These are phyloP conservation scores for Alternaria infectoria DNA, from an alignment of 2,329 filamentous ascomycete genomes.

Conservation along the genomic window DNA sequence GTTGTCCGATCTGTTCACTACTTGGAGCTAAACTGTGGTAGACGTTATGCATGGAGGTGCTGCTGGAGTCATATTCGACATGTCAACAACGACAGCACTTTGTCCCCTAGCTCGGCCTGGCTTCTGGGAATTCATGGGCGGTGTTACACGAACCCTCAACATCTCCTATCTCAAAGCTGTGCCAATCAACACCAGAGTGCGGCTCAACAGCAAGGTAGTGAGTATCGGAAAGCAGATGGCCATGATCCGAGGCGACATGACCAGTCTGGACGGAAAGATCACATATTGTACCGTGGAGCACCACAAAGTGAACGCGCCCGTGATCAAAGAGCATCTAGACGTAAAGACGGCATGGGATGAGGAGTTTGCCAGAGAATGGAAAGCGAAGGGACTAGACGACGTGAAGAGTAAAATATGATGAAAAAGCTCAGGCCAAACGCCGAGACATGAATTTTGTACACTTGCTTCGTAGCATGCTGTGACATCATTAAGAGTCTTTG, in stretches of 20 bases:
- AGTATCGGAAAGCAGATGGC: slow-evolving; percentile 60
- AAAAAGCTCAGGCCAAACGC: background rate
- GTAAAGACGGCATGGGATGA: slow-evolving; percentile 54
- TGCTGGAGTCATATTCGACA: slow-evolving; percentile 50
- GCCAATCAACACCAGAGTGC: slow-evolving; percentile 54
- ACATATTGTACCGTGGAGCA: slow-evolving; percentile 60
- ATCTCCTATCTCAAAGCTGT: slow-evolving; percentile 60
- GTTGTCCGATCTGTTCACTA: background rate
- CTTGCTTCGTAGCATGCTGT: background rate
- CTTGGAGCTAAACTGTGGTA: slow-evolving; percentile 14
- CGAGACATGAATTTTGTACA: slow-evolving; percentile 17
- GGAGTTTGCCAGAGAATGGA: slow-evolving; percentile 46
- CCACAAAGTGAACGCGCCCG: slow-evolving; percentile 58
- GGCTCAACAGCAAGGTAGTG: slow-evolving; percentile 52
- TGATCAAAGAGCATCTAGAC: slow-evolving; percentile 48
- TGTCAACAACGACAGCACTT: slow-evolving; percentile 57
- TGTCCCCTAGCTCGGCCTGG: slow-evolving; percentile 57
- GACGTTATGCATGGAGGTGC: slow-evolving; percentile 52
- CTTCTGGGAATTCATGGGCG: slow-evolving; percentile 61
- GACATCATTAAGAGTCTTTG: background rate
- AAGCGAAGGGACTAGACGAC: slow-evolving; percentile 7
- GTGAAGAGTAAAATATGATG: slow-evolving; percentile 29
- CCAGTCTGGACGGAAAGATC: slow-evolving; percentile 55
- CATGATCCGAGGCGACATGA: slow-evolving; percentile 59
- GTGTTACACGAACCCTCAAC: slow-evolving; percentile 58